Evolutionary conservation across 306 rosid genomes (phyloP), one percentile per base, ranked within the genome.

Genomic region (Casuarina cunninghamiana): DNA sequence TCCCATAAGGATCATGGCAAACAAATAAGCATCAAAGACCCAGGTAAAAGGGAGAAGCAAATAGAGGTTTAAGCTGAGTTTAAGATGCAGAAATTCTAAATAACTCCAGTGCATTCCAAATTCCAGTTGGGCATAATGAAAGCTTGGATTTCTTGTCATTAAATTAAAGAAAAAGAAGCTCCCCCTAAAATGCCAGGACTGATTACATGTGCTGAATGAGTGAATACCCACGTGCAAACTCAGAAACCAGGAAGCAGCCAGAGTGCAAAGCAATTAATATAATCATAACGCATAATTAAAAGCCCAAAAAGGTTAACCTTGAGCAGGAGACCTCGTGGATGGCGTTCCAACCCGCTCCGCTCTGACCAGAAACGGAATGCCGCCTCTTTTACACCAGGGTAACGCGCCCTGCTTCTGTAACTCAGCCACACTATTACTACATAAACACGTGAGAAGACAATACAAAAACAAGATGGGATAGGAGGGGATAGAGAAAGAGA

Each of bases 321-420:
- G 94, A 71, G 91, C 83, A 73, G 83, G 83, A 41, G 84, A 85
- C 72, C 66, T 80, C 26, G 66, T 60, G 32, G 92, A 83, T 79
- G 91, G 83, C 15, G 77, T 39, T 45, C 82, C 78, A 13, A 83
- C 78, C 19, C 87, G 96, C 17, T 86, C 73, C 53, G 97, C 89
- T 79, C 83, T 91, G 67, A 91, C 85, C 51, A 80, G 74, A 77
- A 87, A 84, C 2, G 96, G 86, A 75, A 86, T 41, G 41, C 84
- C 81, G 12, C 83, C 90, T 75, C 89, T 90, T 86, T 90, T 84
- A 70, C 84, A 75, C 66, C 87, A 87, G 63, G 87, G 87, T 55
- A 75, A 86, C 72, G 75, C 66, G 38, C 82, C 77, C 51, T 81
- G 86, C 74, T 85, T 91, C 84, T 91, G 96, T 15, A 43, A 63